Conservation (phyloP, 805 yeast species). For the Spathaspora boniae region DNA sequence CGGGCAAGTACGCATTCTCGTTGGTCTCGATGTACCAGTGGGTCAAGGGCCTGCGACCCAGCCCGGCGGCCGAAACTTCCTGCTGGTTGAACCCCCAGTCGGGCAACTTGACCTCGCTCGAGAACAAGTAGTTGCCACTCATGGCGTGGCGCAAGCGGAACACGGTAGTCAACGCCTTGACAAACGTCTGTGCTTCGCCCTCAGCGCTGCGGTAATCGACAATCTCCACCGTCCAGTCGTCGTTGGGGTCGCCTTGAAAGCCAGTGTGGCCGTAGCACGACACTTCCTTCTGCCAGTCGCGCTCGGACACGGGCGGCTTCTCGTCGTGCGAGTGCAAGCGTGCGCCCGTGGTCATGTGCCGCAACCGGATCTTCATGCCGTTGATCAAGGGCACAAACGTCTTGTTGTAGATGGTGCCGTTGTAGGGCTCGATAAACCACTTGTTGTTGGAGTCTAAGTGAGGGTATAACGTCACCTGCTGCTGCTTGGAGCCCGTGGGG, state of each 20-base stretch:
- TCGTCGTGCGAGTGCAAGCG: slow-evolving; percentile 83
- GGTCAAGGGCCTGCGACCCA: slow-evolving; percentile 57
- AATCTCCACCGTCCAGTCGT: slow-evolving; percentile 75
- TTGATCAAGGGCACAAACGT: slow-evolving; percentile 60
- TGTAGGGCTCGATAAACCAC: slow-evolving; percentile 69
- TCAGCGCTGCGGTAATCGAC: slow-evolving; percentile 49
- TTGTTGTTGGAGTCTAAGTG: slow-evolving; percentile 72
- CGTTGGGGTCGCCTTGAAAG: slow-evolving; percentile 79
- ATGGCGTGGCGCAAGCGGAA: slow-evolving; percentile 76
- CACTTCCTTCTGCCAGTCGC: slow-evolving; percentile 84
- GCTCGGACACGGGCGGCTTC: slow-evolving; percentile 70
- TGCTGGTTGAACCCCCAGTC: slow-evolving; percentile 83
- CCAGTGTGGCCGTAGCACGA: slow-evolving; percentile 75
- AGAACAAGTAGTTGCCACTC: slow-evolving; percentile 73
- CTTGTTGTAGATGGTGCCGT: slow-evolving; percentile 52
- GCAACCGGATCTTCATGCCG: slow-evolving; percentile 68
- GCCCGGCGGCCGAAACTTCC: slow-evolving; percentile 77
- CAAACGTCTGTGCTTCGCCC: slow-evolving; percentile 50
- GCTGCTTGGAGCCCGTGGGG: slow-evolving; percentile 80
- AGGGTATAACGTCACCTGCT: slow-evolving; percentile 77
- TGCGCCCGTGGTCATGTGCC: slow-evolving; percentile 53
- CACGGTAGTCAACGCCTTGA: slow-evolving; percentile 65
- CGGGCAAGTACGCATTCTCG: slow-evolving; percentile 45
- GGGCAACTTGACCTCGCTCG: slow-evolving; percentile 74
- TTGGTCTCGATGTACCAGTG: slow-evolving; percentile 77